Conservation (phyloP, 176 grass and related monocot genomes). For the Oryza australiensis region DNA sequence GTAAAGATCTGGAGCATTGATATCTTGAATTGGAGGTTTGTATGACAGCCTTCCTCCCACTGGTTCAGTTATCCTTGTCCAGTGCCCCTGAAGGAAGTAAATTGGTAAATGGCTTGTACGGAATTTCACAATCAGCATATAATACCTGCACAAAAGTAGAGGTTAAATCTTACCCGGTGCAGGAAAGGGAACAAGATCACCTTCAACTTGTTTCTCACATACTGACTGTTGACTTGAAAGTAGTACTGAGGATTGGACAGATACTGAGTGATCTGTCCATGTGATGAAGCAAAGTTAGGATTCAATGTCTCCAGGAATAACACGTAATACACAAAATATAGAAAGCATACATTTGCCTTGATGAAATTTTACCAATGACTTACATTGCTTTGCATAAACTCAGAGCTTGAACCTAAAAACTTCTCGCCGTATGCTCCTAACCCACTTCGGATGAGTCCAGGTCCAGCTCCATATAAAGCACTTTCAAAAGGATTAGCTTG, state of each 20-base stretch:
- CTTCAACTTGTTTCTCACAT: conserved; percentile 85
- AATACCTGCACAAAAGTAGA: background rate
- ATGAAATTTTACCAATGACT: background rate
- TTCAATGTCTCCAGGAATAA: background rate
- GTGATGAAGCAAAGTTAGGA: conserved; percentile 10
- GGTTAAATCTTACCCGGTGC: conserved; percentile 55
- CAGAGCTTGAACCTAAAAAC: conserved; percentile 69
- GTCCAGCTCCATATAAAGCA: conserved; percentile 74
- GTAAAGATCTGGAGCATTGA: conserved; percentile 90
- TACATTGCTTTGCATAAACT: conserved; percentile 93
- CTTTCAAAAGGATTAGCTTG: conserved; percentile 69
- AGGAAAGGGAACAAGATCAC: conserved; percentile 81
- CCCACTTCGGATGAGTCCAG: conserved; percentile 67
- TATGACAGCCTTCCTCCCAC: conserved; percentile 76
- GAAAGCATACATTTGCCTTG: background rate
- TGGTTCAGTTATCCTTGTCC: conserved; percentile 85
- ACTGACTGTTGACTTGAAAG: conserved; percentile 90
- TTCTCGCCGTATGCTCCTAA: conserved; percentile 69
- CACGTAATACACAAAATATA: background rate
- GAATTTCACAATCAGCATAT: background rate
- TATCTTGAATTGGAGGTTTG: conserved; percentile 88
- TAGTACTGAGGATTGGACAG: conserved; percentile 86
- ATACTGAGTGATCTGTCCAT: conserved; percentile 58
- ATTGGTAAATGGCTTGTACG: background rate
- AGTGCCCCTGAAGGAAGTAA: conserved; percentile 67